Conservation (phyloP, 1,284 basidiomycete genomes). For the Ceratobasidium papillatum region DNA sequence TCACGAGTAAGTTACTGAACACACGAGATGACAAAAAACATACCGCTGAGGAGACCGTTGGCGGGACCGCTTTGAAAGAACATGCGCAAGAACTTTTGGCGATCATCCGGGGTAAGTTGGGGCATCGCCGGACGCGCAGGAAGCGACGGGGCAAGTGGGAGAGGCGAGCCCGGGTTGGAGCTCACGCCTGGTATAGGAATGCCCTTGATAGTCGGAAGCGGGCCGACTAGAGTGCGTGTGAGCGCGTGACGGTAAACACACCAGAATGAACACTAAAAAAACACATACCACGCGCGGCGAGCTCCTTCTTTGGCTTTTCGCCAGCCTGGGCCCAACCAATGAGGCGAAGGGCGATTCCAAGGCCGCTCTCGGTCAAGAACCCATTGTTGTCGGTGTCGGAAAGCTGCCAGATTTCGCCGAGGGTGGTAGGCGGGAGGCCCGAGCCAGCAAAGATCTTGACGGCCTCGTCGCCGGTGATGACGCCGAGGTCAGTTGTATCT, state of each 20-base stretch:
- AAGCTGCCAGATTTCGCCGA: slow-evolving; percentile 94
- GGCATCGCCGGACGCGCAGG: slow-evolving; percentile 57
- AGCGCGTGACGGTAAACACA: slow-evolving; percentile 10
- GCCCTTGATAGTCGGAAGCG: slow-evolving; percentile 82
- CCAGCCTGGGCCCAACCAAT: slow-evolving; percentile 95
- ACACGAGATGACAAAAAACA: slow-evolving; percentile 46
- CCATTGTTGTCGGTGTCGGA: slow-evolving; percentile 95
- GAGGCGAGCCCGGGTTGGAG: slow-evolving; percentile 53
- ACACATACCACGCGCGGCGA: slow-evolving; percentile 71
- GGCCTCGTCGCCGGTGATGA: slow-evolving; percentile 85
- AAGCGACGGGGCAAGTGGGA: slow-evolving; percentile 59
- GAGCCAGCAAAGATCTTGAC: slow-evolving; percentile 83
- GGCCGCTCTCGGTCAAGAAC: slow-evolving; percentile 85
- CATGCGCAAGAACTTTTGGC: slow-evolving; percentile 80
- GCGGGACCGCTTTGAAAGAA: slow-evolving; percentile 78
- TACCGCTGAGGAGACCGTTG: slow-evolving; percentile 80
- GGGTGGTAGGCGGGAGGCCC: slow-evolving; percentile 74
- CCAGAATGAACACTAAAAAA: neutral
- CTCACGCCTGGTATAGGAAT: slow-evolving; percentile 60
- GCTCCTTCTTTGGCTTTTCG: slow-evolving; percentile 67
- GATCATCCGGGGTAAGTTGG: slow-evolving; percentile 78
- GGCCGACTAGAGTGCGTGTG: slow-evolving; percentile 68
- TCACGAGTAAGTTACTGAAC: slow-evolving; percentile 30
- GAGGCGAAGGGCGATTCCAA: slow-evolving; percentile 85
- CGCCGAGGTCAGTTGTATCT: slow-evolving; percentile 79